Percentiles rank a stretch among this genome's conserved stretches.
Conservation (phyloP, 2,329 filamentous ascomycete genomes). For the Microthyrium microscopicum region DNA sequence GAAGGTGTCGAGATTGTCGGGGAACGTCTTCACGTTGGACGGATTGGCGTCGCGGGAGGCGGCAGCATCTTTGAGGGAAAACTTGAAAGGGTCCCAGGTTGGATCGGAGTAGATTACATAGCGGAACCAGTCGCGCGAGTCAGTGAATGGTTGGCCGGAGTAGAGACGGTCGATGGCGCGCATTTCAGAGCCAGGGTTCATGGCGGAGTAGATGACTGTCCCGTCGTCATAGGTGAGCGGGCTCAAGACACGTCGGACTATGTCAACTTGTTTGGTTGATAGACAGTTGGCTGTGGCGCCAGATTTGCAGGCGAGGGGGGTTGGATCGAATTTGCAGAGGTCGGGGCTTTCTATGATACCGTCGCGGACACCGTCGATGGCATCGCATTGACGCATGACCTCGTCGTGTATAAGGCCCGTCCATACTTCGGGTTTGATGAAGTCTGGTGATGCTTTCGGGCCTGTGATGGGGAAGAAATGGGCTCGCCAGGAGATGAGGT, state of each 20-base stretch:
- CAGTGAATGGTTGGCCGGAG: constrained; percentile 5
- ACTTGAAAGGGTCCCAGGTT: constrained; percentile 1
- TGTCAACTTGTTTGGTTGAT: not conserved
- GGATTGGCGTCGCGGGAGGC: constrained; percentile 4
- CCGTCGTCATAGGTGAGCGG: constrained; percentile 2
- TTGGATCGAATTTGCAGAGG: constrained; percentile 27
- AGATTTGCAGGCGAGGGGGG: constrained; percentile 73
- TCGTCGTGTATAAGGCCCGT: constrained; percentile 25
- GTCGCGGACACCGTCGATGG: constrained; percentile 30
- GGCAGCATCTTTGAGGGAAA: constrained; percentile 1
- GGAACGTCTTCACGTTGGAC: constrained; percentile 6
- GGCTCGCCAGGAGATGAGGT: constrained; percentile 27
- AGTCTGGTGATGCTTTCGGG: constrained; percentile 18
- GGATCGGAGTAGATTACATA: constrained; percentile 5
- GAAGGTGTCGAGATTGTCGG: constrained; percentile 4
- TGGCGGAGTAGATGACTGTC: constrained; percentile 6
- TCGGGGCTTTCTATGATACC: constrained; percentile 30
- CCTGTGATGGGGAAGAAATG: constrained; percentile 26
- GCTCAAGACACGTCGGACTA: constrained; percentile 1
- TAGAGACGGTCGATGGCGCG: constrained; percentile 4
- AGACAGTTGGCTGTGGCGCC: constrained; percentile 49
- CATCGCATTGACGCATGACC: constrained; percentile 33
- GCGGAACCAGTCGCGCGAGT: constrained; percentile 6
- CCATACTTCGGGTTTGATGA: constrained; percentile 25
- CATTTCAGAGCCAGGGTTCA: constrained; percentile 9